Conservation (phyloP, 2,329 filamentous ascomycete genomes). For the Oidium heveae region DNA sequence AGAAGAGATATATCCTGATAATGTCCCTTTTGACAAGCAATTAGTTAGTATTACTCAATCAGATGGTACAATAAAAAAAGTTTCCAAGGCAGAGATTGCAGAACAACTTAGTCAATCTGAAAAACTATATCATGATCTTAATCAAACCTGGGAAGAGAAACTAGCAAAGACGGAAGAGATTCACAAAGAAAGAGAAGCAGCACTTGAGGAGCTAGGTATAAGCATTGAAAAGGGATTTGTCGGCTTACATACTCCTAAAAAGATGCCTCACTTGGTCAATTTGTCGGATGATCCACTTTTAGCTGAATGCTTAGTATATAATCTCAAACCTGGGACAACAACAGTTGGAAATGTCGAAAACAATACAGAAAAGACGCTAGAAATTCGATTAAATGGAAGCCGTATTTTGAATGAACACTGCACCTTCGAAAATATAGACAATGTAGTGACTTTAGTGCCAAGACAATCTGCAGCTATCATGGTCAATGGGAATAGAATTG, state of each 20-base stretch:
- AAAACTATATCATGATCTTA: constrained; percentile 84
- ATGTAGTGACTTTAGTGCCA: constrained; percentile 74
- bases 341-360: constrained; percentile 87
- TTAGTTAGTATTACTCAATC: constrained; percentile 79
- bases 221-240: constrained; percentile 98
- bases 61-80: constrained; percentile 75
- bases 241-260: constrained; percentile 85
- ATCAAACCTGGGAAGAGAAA: constrained; percentile 98
- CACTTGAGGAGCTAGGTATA: constrained; percentile 87
- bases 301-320: constrained; percentile 91
- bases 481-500: constrained; percentile 83
- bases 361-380: constrained; percentile 45
- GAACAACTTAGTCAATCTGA: constrained; percentile 92
- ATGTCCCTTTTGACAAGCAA: constrained; percentile 81
- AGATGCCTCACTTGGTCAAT: constrained; percentile 98
- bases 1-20: constrained; percentile 74
- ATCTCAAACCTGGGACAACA: constrained; percentile 83
- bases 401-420: constrained; percentile 86
- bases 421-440: constrained; percentile 78
- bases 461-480: constrained; percentile 86
- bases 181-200: constrained; percentile 87
- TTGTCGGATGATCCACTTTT: constrained; percentile 82
- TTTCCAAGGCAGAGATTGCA: constrained; percentile 93
- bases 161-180: constrained; percentile 85
- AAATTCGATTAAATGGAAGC: constrained; percentile 82